A percentile compares a stretch with the other conserved stretches of the same genome.
These are phyloP conservation scores for Nicotiana knightiana DNA, from an alignment of 257 asterid genomes.

Conservation along the genomic window DNA sequence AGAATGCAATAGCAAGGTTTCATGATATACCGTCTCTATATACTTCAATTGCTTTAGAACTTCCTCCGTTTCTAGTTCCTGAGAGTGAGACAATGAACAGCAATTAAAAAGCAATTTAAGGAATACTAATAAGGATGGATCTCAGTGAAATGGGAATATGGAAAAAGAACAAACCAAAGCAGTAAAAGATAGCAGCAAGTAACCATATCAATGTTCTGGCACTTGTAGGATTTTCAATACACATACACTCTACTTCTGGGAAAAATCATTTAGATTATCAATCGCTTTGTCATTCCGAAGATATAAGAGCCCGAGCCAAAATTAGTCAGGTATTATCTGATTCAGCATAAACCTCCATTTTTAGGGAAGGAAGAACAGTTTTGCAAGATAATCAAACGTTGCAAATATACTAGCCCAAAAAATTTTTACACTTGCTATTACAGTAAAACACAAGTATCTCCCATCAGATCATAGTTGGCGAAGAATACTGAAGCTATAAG, in stretches of 20 bases:
- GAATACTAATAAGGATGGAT: background rate
- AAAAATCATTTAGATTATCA: background rate
- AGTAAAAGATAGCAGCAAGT: background rate
- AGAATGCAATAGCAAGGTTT: conserved; percentile 6
- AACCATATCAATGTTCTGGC: background rate
- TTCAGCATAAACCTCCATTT: background rate
- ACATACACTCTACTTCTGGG: background rate
- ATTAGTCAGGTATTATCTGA: background rate
- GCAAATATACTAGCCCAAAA: background rate
- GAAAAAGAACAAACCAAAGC: background rate
- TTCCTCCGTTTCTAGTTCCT: conserved; percentile 82
- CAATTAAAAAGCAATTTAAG: background rate
- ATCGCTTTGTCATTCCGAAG: background rate
- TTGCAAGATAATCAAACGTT: background rate
- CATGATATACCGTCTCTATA: conserved; percentile 57
- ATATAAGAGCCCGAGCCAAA: background rate
- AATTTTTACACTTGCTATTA: background rate
- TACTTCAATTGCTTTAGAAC: conserved; percentile 79
- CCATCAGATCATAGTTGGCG: background rate
- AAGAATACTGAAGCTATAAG: background rate
- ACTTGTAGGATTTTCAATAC: background rate
- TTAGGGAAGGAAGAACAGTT: background rate
- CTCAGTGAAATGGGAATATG: background rate
- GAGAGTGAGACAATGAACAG: conserved; percentile 22
- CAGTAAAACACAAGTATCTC: background rate